A percentile compares a stretch with the other conserved stretches of the same genome.
These are phyloP conservation scores for Phylloporus sp. DNA, from an alignment of 768 basidiomycete genomes.

Conservation along the genomic window DNA sequence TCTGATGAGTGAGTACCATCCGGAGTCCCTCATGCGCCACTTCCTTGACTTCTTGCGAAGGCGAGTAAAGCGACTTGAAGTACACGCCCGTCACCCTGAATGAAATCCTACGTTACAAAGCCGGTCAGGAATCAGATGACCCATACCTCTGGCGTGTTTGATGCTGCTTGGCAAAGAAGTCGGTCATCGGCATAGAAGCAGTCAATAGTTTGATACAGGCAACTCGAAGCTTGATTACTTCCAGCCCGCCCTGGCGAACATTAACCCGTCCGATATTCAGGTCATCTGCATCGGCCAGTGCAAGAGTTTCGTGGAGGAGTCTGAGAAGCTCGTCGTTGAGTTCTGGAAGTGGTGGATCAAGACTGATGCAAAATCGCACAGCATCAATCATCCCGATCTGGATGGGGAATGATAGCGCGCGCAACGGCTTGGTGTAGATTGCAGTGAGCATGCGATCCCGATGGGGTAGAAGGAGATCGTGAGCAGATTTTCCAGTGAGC, in stretches of 20 bases:
- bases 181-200: constrained; percentile 91
- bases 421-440: constrained; percentile 94
- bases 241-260: constrained; percentile 71
- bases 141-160: constrained; percentile 80
- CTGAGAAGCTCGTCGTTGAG: constrained; percentile 90
- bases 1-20: constrained; percentile 85
- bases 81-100: constrained; percentile 88
- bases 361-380: constrained; percentile 86
- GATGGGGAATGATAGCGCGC: constrained; percentile 89
- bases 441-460: constrained; percentile 84
- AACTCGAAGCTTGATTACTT: constrained; percentile 86
- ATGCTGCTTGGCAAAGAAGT: constrained; percentile 84
- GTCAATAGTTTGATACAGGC: constrained; percentile 91
- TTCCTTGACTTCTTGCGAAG: constrained; percentile 86
- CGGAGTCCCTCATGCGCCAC: constrained; percentile 92
- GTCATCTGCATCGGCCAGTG: constrained; percentile 94
- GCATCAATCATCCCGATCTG: constrained; percentile 99
- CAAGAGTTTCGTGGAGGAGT: constrained; percentile 89
- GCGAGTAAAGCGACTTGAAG: constrained; percentile 97
- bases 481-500: constrained; percentile 63
- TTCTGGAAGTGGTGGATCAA: constrained; percentile 87
- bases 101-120: constrained; percentile 5
- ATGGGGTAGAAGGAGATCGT: constrained; percentile 79
- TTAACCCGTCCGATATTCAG: constrained; percentile 70
- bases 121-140: not conserved